phyloP scores from a whole-genome alignment of 2,329 filamentous ascomycete species.

The Paecilomyces niveus region DNA sequence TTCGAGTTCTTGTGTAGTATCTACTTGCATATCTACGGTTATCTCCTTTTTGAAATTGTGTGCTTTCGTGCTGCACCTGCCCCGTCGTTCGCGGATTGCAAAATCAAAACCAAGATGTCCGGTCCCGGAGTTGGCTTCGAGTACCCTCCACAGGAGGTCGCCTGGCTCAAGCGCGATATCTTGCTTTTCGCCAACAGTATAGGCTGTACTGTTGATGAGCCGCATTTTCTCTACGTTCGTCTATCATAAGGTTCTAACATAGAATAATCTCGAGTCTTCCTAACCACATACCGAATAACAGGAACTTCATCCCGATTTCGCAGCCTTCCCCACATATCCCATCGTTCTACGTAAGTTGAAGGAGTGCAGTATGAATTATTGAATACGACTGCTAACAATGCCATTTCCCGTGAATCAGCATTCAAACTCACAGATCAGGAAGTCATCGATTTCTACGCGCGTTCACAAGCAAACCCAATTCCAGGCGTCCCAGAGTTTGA shows the following conservation, averaged over 20 bases:
- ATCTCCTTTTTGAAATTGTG: neutral
- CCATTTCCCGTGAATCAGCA: slow-evolving; percentile 33
- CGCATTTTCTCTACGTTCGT: slow-evolving; percentile 83
- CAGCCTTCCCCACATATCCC: slow-evolving; percentile 83
- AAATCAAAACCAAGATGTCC: slow-evolving; percentile 29
- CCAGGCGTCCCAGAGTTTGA: slow-evolving; percentile 73
- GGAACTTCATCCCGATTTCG: slow-evolving; percentile 82
- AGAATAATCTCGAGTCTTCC: neutral
- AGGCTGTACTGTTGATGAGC: slow-evolving; percentile 74
- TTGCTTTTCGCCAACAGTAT: slow-evolving; percentile 88
- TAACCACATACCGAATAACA: slow-evolving; percentile 27
- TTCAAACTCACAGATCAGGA: slow-evolving; percentile 74
- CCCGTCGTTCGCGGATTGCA: neutral
- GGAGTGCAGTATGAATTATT: neutral
- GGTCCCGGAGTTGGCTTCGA: slow-evolving; percentile 64
- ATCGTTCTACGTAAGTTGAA: slow-evolving; percentile 61
- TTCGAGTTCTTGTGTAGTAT: too few relatives aligned
- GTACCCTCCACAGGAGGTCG: slow-evolving; percentile 67
- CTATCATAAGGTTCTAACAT: neutral
- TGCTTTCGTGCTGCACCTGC: neutral
- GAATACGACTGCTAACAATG: neutral
- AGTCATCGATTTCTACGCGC: slow-evolving; percentile 76
- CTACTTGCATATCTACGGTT: too few relatives aligned
- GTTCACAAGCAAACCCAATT: slow-evolving; percentile 59
- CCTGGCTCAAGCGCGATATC: slow-evolving; percentile 82